Evolutionary conservation across 169 alveolate species (phyloP), one percentile per base, ranked within the genome.

Genomic region (Eimeria falciformis): DNA sequence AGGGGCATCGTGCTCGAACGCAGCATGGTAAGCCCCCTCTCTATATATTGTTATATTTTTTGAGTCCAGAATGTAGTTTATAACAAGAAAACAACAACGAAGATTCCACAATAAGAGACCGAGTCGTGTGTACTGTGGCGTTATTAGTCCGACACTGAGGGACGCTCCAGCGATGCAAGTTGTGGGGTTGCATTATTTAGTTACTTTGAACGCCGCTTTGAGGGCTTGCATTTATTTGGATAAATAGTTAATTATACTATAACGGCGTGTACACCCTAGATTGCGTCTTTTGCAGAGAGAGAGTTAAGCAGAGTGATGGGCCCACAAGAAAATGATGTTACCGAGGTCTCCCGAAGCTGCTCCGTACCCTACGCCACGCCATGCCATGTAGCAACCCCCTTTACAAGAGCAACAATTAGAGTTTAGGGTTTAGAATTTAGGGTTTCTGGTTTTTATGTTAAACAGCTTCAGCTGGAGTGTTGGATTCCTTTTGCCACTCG

Each of bases 161-260:
- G 68, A 33, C 86, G 25, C 2, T 9, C 58, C 21, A n/a, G 50
- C 68, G 68, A 77, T 77, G 47, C 47, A 33, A 43, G 14, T 45
- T 77, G 86, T 77, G 86, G 86, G 86, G 86, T 77, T 68, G 37
- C 66, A 46, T 23, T 43, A 46, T 46, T 27, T 45, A 37, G 55
- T 65, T 56, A n/a, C 56, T 12, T 73, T 43, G 7, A 37, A 37
- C 43, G 50, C 37, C 62, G 14, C 62, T 50, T 50, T 50, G 62
- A 11, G 62, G 14, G n/a, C 14, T 50, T 50, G 7, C 7, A 14
- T 50, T 7, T 50, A 11, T 50, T 50, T 50, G n/a, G n/a, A 11
- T 11, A 50, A 50, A 7, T 50, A 50, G 14, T 11, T 11, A 50
- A 11, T 11, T 14, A 50, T 14, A 7, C 62, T 14, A 50, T 50